Conservation (phyloP, 1,284 basidiomycete genomes). For the Waitea zeae region DNA sequence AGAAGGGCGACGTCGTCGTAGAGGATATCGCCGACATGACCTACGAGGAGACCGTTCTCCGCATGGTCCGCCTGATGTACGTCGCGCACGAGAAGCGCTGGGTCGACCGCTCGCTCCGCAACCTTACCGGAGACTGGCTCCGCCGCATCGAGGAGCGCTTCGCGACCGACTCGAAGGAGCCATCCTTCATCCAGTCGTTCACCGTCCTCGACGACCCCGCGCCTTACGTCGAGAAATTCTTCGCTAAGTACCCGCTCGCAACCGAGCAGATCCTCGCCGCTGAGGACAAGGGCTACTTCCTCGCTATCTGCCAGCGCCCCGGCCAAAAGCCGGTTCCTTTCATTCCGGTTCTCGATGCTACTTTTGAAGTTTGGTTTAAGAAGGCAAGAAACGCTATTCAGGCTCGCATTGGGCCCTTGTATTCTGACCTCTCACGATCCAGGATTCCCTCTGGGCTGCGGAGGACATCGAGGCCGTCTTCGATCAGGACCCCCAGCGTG, state of each 20-base stretch:
- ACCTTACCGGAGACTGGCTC: slow-evolving; percentile 94
- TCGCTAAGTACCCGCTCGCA: slow-evolving; percentile 70
- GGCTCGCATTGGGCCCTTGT: slow-evolving; percentile 15
- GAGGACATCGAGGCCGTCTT: slow-evolving; percentile 98
- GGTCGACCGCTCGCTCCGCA: slow-evolving; percentile 89
- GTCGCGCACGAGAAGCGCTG: slow-evolving; percentile 84
- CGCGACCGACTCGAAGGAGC: slow-evolving; percentile 78
- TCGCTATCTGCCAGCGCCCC: slow-evolving; percentile 85
- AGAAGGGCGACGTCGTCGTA: slow-evolving; percentile 77
- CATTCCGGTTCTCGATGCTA: slow-evolving; percentile 90
- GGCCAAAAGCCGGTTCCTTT: slow-evolving; percentile 98
- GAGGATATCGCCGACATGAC: slow-evolving; percentile 93
- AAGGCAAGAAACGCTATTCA: no score
- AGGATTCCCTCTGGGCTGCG: slow-evolving; percentile 96
- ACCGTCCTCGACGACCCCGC: slow-evolving; percentile 70
- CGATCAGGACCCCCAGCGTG: slow-evolving; percentile 94
- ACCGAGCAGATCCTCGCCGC: slow-evolving; percentile 80
- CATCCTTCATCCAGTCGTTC: slow-evolving; percentile 85
- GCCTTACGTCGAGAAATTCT: slow-evolving; percentile 70
- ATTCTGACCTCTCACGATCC: slow-evolving; percentile 8
- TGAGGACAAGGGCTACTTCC: slow-evolving; percentile 92
- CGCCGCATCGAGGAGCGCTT: slow-evolving; percentile 94
- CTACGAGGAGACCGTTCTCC: slow-evolving; percentile 87
- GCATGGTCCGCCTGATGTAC: slow-evolving; percentile 89
- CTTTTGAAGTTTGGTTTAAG: slow-evolving; percentile 98